A percentile compares a stretch with the other conserved stretches of the same genome.
Conservation (phyloP, 2,329 filamentous ascomycete genomes). For the Fusarium annulatum region DNA sequence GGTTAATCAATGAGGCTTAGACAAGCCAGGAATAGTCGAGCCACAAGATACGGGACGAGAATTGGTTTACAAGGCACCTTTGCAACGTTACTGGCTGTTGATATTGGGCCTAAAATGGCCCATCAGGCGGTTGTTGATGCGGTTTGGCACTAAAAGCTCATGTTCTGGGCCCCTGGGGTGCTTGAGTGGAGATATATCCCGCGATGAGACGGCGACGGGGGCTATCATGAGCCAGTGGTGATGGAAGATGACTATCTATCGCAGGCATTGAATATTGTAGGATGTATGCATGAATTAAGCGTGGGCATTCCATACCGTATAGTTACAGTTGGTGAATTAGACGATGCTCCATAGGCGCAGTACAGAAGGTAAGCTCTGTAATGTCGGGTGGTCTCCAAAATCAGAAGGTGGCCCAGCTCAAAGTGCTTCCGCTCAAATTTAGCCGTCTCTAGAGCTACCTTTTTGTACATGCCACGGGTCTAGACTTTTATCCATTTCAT, state of each 20-base stretch:
- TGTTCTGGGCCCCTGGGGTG: constrained; percentile 17
- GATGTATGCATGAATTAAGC: constrained; percentile 2
- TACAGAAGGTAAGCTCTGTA: background rate
- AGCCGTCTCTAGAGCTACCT: constrained; percentile 1
- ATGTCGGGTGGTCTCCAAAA: constrained; percentile 6
- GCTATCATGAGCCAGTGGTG: constrained; percentile 12
- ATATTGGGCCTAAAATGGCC: constrained; percentile 25
- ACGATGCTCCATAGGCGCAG: background rate
- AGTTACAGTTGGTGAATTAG: background rate
- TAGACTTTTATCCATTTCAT: constrained; percentile 4
- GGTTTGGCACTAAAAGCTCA: constrained; percentile 29
- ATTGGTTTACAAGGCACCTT: constrained; percentile 25
- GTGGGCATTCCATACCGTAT: background rate
- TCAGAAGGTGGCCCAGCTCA: constrained; percentile 15
- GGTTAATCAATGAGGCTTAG: constrained; percentile 35
- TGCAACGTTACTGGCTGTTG: constrained; percentile 39
- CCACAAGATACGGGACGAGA: constrained; percentile 24
- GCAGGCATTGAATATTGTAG: background rate
- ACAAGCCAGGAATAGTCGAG: constrained; percentile 37
- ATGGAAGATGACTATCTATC: background rate
- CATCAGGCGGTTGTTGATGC: constrained; percentile 40
- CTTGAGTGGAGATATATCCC: constrained; percentile 24
- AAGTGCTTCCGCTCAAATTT: background rate
- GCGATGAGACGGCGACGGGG: constrained; percentile 21
- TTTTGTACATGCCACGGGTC: background rate